Base-by-base conservation (phyloP, 2,329 filamentous ascomycete species). In the Harringtonia aguacate region DNA sequence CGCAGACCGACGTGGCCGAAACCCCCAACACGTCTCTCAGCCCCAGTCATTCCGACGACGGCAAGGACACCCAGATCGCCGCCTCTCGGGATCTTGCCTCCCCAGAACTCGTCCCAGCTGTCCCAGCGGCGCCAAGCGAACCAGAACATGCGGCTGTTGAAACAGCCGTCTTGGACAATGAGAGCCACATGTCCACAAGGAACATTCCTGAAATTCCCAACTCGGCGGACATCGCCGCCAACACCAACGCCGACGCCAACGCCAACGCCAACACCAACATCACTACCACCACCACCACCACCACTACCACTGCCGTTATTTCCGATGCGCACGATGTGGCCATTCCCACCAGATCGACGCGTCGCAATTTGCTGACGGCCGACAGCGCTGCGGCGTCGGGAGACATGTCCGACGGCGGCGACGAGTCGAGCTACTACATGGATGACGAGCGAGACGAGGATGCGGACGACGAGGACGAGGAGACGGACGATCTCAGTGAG, bases 1-100 rank as follows among this genome's bases (percentile, higher is more conserved):
- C 77, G 2, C 81, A 83, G 60, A 82, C 77, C 17, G 71, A 72
- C 28, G 63, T 64, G n/a, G 59, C 62, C 50, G 69, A 57, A 49
- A 79, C 65, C 47, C 70, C 73, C 44, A 68, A 65, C 53, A 79
- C 67, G 46, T 75, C 66, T 20, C 76, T 69, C 43, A 80, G 66
- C 60, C 69, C 67, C 4, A 67, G 67, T 17, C 69, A 69, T 48
- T 53, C 50, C 5, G 75, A 72, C 52, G 72, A 76, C 42, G 71
- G 69, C 10, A 62, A 62, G 21, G 63, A 66, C 40, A 40, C 24
- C 10, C 35, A 41, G 12, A 24, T 34, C 9, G 20, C 20, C 3
- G 13, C 29, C 14, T n/a, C 18, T 17, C 4, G 17, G 31, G 12
- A 43, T 7, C 12, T 13, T 9, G 13, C 40, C 7, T 36, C 44